phyloP scores from a whole-genome alignment of 169 alveolate genomes.

The Sarcocystis neurona region DNA sequence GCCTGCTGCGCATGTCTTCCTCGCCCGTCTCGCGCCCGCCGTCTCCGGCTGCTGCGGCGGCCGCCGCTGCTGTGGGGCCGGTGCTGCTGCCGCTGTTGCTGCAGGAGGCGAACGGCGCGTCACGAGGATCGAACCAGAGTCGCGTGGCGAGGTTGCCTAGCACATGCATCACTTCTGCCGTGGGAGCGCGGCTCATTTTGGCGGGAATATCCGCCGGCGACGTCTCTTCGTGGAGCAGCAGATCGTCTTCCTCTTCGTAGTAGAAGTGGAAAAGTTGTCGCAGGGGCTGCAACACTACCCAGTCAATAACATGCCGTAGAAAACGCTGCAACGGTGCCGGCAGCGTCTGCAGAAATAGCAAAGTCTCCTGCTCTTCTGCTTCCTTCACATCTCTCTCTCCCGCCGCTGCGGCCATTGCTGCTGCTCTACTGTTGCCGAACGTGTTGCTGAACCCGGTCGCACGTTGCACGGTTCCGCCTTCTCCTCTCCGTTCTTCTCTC shows the following conservation, averaged over 20 bases:
- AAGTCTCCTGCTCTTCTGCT: background rate
- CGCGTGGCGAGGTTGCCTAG: background rate
- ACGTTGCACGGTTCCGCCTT: background rate
- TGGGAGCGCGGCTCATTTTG: background rate
- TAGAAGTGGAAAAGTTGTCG: background rate
- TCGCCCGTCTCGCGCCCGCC: background rate
- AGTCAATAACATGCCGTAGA: background rate
- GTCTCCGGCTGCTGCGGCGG: background rate
- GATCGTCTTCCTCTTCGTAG: conserved; percentile 22
- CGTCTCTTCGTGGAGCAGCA: background rate
- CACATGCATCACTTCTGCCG: background rate
- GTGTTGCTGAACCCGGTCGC: too few relatives aligned
- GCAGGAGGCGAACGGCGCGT: background rate
- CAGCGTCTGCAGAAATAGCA: background rate
- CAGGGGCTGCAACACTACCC: background rate
- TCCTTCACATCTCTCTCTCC: too few relatives aligned
- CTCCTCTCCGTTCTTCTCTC: background rate
- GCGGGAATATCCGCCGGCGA: background rate
- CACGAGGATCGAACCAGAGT: conserved; percentile 1
- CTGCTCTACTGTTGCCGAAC: too few relatives aligned
- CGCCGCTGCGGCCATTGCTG: too few relatives aligned
- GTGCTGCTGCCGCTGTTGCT: background rate
- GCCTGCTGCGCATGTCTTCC: background rate
- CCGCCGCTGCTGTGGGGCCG: background rate
- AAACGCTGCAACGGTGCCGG: background rate